Conservation (phyloP, 2,329 filamentous ascomycete species). For the Paecilomyces sp. region DNA sequence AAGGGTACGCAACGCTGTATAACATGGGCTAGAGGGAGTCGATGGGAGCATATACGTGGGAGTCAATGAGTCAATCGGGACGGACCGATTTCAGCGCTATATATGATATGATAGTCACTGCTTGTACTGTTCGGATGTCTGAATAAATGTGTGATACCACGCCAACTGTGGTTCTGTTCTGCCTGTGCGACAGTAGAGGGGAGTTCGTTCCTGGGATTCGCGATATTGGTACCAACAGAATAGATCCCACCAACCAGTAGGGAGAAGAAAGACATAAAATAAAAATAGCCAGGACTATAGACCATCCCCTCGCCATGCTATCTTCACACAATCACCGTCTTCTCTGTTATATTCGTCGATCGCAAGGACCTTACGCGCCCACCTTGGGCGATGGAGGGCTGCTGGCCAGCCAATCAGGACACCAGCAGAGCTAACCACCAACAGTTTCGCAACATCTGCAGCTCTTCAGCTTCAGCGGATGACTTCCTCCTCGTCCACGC, state of each 20-base stretch:
- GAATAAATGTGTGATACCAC: background rate
- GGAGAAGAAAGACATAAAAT: too few relatives aligned
- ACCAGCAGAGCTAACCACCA: background rate
- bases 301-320: too few relatives aligned
- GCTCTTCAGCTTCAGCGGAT: slow-evolving; percentile 1
- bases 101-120: background rate
- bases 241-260: too few relatives aligned
- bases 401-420: slow-evolving; percentile 13
- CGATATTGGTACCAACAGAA: too few relatives aligned
- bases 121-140: background rate
- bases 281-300: too few relatives aligned
- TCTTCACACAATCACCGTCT: too few relatives aligned
- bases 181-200: background rate
- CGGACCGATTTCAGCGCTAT: background rate
- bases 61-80: background rate
- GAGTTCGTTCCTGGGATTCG: background rate
- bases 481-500: slow-evolving; percentile 6
- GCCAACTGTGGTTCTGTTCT: background rate
- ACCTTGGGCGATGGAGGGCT: background rate
- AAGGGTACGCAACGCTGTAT: background rate
- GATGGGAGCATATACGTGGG: background rate
- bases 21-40: background rate
- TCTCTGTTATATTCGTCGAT: too few relatives aligned
- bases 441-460: background rate
- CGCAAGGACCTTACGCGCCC: background rate